Conservation (phyloP, 345 rosid species). For the Populus deltoides region DNA sequence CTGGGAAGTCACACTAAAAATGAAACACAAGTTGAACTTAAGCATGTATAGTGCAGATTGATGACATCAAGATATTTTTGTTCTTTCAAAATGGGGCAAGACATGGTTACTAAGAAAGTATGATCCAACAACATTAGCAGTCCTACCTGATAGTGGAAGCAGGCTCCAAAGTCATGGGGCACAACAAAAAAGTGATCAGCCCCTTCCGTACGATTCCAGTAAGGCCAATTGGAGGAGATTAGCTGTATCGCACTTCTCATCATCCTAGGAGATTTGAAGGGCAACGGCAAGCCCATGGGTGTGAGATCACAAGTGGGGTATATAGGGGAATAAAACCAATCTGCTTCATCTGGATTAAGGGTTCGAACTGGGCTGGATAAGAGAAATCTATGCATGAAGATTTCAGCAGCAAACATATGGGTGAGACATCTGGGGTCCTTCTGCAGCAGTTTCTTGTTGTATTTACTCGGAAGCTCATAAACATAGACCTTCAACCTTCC, state of each 20-base stretch:
- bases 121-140: not conserved
- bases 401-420: constrained; percentile 98
- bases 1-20: not conserved
- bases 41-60: not conserved
- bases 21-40: not conserved
- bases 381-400: constrained; percentile 86
- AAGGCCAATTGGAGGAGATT: constrained; percentile 81
- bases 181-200: constrained; percentile 94
- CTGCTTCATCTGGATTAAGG: constrained; percentile 83
- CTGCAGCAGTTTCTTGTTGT: constrained; percentile 85
- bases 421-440: constrained; percentile 92
- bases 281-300: constrained; percentile 90
- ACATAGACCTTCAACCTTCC: constrained; percentile 84
- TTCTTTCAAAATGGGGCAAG: not conserved
- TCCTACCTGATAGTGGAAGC: constrained; percentile 88
- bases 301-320: constrained; percentile 95
- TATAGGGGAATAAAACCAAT: constrained; percentile 91
- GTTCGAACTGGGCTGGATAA: constrained; percentile 89
- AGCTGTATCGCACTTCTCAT: constrained; percentile 91
- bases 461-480: constrained; percentile 91
- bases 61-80: not conserved
- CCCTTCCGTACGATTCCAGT: constrained; percentile 92
- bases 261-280: constrained; percentile 91
- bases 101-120: not conserved
- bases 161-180: constrained; percentile 96